Evolutionary conservation across 768 basidiomycete genomes (phyloP), one percentile per base, ranked within the genome.

Genomic region (Rossbeevera mucosa): DNA sequence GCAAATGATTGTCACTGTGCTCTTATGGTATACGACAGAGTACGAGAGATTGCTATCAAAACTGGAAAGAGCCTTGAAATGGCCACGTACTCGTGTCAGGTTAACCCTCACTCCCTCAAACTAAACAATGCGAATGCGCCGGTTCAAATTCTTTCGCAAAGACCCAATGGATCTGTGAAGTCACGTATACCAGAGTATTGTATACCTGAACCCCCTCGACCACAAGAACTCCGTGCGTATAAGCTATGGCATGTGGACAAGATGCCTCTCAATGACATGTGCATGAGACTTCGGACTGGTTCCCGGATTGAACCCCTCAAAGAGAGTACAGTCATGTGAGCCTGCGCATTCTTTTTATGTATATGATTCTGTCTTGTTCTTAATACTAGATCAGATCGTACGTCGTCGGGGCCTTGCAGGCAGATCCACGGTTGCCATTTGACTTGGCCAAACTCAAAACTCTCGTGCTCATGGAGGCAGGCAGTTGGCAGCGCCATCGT

Each of bases 1-100:
- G 78, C 79, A 0, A 80, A 80, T 54, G 79, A 80, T 51, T 76
- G 73, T 40, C 72, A 80, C 52, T 75, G 72, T 40, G 75, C 73
- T 4, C 61, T 80, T 13, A 68, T 71, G 60, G 73, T 79, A 18
- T 75, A 77, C 58, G 66, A 70, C 18, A 63, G 54, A 33, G 47
- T 80, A n/a, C 44, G 67, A 21, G 58, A 51, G 3, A 68, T 73
- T 4, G 74, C 74, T 2, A 43, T 53, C 16, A 48, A 59, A 16
- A 33, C 58, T 11, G 54, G 57, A 20, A 56, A 54, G 25, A 46
- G 46, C 24, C 38, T 74, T 36, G 51, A 59, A 12, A 41, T 53
- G 11, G 47, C 50, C 4, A 51, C 36, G 13, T 71, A 61, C 44
- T 69, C 72, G 5, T 50, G 59, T 18, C 63, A 70, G 25, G 59